Base-by-base conservation (phyloP, 352 stramenopile species). In the Globisporangium takayamanum region DNA sequence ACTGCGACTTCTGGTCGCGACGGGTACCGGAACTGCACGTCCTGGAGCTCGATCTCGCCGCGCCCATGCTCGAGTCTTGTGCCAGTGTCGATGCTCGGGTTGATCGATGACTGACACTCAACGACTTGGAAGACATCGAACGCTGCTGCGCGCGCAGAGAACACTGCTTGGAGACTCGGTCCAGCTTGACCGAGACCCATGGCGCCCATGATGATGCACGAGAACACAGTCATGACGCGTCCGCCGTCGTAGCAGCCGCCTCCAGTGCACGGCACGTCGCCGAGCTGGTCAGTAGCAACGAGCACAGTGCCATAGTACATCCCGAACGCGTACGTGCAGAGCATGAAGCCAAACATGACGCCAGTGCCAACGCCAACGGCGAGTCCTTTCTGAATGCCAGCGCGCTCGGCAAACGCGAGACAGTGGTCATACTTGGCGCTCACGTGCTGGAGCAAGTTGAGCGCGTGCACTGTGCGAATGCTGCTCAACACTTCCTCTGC, bases 251-350 rank as follows among this genome's bases (percentile, higher is more conserved):
- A 91, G 56, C 84, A 87, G 3, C 55, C 55, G 44, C 63, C 53
- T 30, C 66, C 77, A 88, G 5, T 37, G 47, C 30, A 78, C 67
- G 42, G 69, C 69, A 45, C 14, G 16, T 20, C 16, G 39, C 16
- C 39, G 12, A 86, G 60, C 55, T 60, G 55, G 50, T 90, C 82
- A 55, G 87, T 76, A 5, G 72, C 70, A 16, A 92, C 69, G 66
- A 84, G 73, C 3, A 87, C 61, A 3, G 83, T 79, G 7, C 86
- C 84, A 50, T 89, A 93, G 70, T 76, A 92, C 73, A 95, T 85
- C 7, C 86, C 86, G 3, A 74, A 62, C 15, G 76, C 82, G 62
- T 95, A 95, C 18, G 80, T 87, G 59, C 78, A 84, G 57, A 86
- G 84, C 1, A 83, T 66, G 3, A 70, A 75, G 47, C 84, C 70